Conservation (phyloP, 129 eudicot species). For the Centella asiatica region DNA sequence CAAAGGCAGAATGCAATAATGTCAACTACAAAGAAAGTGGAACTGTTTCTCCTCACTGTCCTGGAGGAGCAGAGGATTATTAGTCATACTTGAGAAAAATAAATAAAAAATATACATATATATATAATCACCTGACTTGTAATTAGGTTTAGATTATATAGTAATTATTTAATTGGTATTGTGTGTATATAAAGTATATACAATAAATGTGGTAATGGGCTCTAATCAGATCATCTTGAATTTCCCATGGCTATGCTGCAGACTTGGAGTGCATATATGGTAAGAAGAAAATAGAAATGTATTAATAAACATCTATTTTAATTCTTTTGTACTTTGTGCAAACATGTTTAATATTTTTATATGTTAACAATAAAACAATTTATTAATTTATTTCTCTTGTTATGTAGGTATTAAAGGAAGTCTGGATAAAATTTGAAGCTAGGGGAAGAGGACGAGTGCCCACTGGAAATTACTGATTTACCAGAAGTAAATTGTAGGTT, state of each 20-base stretch:
- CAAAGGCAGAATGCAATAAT: conserved; percentile 57
- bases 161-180: not conserved
- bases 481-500: not conserved
- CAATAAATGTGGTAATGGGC: not conserved
- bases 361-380: not conserved
- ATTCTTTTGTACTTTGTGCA: not conserved
- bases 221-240: not conserved
- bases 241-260: not conserved
- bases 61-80: not conserved
- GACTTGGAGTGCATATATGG: not conserved
- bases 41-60: conserved; percentile 47
- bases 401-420: not conserved
- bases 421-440: not conserved
- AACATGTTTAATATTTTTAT: not conserved
- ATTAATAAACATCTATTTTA: not conserved
- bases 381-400: not conserved
- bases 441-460: not conserved
- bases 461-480: not conserved
- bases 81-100: not conserved
- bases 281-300: not conserved
- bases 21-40: conserved; percentile 21
- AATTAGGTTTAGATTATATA: no score
- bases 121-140: not conserved
- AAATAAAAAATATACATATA: not conserved
- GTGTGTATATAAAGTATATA: not conserved